A percentile compares a stretch with the other conserved stretches of the same genome.
phyloP scores from a whole-genome alignment of 345 rosid species.

The Aethionema arabicum region DNA sequence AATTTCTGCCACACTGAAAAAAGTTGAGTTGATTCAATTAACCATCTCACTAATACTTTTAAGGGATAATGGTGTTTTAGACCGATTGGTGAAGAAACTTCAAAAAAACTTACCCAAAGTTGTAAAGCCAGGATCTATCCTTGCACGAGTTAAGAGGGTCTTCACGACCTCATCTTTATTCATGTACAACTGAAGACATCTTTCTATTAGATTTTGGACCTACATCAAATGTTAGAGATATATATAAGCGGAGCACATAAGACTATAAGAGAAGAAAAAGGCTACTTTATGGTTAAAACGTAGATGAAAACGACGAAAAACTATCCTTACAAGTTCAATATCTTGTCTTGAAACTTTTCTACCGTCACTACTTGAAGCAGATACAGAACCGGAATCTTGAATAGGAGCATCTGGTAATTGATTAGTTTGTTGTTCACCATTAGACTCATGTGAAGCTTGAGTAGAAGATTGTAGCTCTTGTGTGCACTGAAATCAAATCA shows the following conservation, averaged over 20 bases:
- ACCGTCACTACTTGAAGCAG: constrained; percentile 82
- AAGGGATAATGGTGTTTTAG: no score
- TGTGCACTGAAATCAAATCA: constrained; percentile 41
- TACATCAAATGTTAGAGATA: constrained; percentile 30
- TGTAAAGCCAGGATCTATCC: constrained; percentile 48
- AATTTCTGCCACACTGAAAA: constrained; percentile 94
- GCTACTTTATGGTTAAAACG: constrained; percentile 13
- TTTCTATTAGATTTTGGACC: constrained; percentile 61
- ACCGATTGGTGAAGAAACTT: constrained; percentile 1
- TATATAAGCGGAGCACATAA: constrained; percentile 1
- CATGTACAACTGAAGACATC: constrained; percentile 59
- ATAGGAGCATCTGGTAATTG: constrained; percentile 62
- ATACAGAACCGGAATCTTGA: constrained; percentile 84
- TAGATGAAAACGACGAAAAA: background rate
- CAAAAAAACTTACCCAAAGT: constrained; percentile 42
- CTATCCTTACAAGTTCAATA: constrained; percentile 71
- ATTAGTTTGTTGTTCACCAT: constrained; percentile 64
- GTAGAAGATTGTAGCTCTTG: constrained; percentile 72
- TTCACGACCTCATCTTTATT: constrained; percentile 50
- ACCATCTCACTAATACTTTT: no score
- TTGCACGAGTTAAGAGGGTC: constrained; percentile 40
- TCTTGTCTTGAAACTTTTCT: constrained; percentile 93
- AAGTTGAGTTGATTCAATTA: background rate
- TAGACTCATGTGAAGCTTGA: constrained; percentile 80
- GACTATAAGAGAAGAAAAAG: constrained; percentile 14